phyloP scores from a whole-genome alignment of 179 eudicot genomes.

The Dionaea muscipula region DNA sequence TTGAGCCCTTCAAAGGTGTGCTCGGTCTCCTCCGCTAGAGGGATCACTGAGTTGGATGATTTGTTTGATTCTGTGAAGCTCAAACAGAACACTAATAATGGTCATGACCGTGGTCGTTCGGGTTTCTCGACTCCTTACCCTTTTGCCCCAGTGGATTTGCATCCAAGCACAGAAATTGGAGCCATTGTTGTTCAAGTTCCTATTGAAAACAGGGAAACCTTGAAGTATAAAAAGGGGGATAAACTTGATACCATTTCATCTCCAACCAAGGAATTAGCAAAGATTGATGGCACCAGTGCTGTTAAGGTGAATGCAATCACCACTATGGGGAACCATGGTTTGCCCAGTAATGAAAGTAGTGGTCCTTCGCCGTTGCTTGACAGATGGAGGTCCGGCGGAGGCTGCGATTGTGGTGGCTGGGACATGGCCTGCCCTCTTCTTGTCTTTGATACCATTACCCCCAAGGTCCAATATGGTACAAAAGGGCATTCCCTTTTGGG shows the following conservation, averaged over 20 bases:
- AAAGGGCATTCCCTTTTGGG: slow-evolving; percentile 23
- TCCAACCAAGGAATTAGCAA: no score
- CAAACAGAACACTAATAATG: slow-evolving; percentile 17
- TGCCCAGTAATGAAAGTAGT: slow-evolving; percentile 37
- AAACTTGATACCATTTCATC: slow-evolving; percentile 20
- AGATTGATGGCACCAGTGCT: slow-evolving; percentile 17
- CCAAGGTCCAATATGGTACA: slow-evolving; percentile 18
- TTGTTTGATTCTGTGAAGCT: slow-evolving; percentile 19
- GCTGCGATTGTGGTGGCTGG: slow-evolving; percentile 99
- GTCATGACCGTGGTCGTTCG: slow-evolving; percentile 12
- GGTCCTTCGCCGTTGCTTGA: slow-evolving; percentile 79
- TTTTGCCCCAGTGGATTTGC: slow-evolving; percentile 34
- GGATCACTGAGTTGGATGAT: slow-evolving; percentile 25
- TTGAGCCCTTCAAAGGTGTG: slow-evolving; percentile 15
- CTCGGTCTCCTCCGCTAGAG: slow-evolving; percentile 8
- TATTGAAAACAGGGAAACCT: slow-evolving; percentile 68
- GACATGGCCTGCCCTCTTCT: slow-evolving; percentile 81
- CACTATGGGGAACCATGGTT: slow-evolving; percentile 64
- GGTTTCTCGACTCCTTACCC: slow-evolving; percentile 28
- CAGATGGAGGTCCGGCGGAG: slow-evolving; percentile 75
- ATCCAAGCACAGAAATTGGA: slow-evolving; percentile 55
- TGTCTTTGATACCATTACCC: slow-evolving; percentile 47
- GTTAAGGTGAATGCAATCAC: slow-evolving; percentile 51
- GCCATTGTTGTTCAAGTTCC: slow-evolving; percentile 57
- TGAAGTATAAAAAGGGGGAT: slow-evolving; percentile 53